Percentiles rank a stretch among this genome's conserved stretches.
Evolutionary conservation across 768 basidiomycete genomes (phyloP).

Genomic region (Butyriboletus loyo): DNA sequence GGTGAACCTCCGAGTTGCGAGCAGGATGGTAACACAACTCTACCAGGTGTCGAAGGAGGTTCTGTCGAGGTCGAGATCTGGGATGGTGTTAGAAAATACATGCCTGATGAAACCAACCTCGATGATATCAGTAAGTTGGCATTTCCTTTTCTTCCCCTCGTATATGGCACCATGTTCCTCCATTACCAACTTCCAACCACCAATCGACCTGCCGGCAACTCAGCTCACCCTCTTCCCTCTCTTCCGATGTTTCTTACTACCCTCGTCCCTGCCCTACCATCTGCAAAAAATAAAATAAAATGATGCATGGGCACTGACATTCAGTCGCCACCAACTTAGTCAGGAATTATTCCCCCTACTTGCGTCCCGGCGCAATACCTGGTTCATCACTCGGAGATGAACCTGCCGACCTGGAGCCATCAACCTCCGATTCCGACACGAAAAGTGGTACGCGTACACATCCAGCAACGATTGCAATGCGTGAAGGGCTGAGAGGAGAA

Average conservation of each 20-base stretch:
- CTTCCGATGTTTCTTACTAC: conserved; percentile 12
- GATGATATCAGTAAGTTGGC: conserved; percentile 82
- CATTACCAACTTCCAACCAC: conserved; percentile 28
- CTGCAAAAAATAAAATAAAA: conserved; percentile 22
- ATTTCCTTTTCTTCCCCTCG: conserved; percentile 20
- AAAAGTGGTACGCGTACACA: conserved; percentile 45
- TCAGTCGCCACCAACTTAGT: conserved; percentile 87
- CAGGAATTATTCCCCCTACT: conserved; percentile 87
- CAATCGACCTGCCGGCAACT: conserved; percentile 22
- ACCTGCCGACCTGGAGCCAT: neutral
- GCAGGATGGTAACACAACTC: neutral
- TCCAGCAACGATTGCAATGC: conserved; percentile 67
- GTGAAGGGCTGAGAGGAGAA: conserved; percentile 56
- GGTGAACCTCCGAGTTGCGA: conserved; percentile 3
- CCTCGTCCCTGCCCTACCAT: conserved; percentile 34
- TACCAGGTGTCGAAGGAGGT: conserved; percentile 7
- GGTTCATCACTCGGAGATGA: conserved; percentile 7
- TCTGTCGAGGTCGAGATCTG: conserved; percentile 66
- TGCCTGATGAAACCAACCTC: conserved; percentile 66
- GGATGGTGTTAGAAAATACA: conserved; percentile 67
- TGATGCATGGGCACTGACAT: conserved; percentile 58
- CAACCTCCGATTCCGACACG: conserved; percentile 41
- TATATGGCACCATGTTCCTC: conserved; percentile 14
- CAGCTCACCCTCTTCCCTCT: conserved; percentile 29
- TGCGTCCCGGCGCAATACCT: conserved; percentile 38